Percentiles rank a stretch among this genome's conserved stretches.
Evolutionary conservation across 768 basidiomycete species (phyloP).

Genomic region (Lactarius akahatsu): DNA sequence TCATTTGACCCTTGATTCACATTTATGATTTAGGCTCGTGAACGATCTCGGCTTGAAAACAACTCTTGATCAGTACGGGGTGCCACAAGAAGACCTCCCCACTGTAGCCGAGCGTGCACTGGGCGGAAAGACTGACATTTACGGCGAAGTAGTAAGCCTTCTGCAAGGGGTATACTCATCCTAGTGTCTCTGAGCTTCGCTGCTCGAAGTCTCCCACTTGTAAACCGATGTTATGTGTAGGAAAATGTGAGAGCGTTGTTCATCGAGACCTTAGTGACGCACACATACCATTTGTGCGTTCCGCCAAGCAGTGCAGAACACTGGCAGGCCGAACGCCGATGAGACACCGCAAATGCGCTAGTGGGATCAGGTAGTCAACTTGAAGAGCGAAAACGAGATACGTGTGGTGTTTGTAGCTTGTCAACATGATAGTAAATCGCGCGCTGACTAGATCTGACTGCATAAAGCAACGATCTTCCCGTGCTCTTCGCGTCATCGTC

Average conservation of each 20-base stretch:
- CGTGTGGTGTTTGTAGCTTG: no score
- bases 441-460: no score
- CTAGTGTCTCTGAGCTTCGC: not conserved
- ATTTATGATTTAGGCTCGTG: conserved; percentile 51
- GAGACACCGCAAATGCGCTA: not conserved
- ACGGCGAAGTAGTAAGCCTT: conserved; percentile 47
- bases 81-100: conserved; percentile 55
- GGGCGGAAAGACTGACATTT: conserved; percentile 42
- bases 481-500: conserved; percentile 61
- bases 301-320: not conserved
- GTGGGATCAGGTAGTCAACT: not conserved
- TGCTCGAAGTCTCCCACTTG: not conserved
- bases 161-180: conserved; percentile 46
- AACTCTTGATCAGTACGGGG: conserved; percentile 58
- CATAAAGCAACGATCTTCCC: conserved; percentile 43
- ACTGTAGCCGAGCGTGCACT: conserved; percentile 53
- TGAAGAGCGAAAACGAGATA: no score
- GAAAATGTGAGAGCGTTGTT: not conserved
- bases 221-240: not conserved
- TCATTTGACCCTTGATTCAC: not conserved
- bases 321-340: not conserved
- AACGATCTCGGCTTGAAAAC: conserved; percentile 55
- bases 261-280: not conserved
- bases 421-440: no score
- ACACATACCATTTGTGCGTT: not conserved